Conservation (phyloP, 2,329 filamentous ascomycete genomes). For the Shiraia sp. region DNA sequence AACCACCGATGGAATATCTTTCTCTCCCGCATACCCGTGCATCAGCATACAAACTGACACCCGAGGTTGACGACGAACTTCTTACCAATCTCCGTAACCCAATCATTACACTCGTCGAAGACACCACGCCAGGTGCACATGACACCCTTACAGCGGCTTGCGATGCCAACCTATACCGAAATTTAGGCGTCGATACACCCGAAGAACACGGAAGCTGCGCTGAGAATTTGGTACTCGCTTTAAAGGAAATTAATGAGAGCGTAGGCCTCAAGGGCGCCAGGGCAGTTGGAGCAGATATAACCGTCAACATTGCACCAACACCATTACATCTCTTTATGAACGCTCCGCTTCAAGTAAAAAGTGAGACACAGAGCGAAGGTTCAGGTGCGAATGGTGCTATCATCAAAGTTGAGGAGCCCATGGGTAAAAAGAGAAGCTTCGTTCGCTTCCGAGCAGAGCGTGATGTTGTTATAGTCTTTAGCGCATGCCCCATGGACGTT, state of each 20-base stretch:
- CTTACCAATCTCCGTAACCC: constrained; percentile 53
- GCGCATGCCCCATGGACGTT: constrained; percentile 45
- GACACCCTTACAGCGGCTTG: constrained; percentile 55
- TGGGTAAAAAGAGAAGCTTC: constrained; percentile 39
- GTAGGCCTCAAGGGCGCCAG: constrained; percentile 52
- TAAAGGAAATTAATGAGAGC: constrained; percentile 53
- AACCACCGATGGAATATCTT: constrained; percentile 52
- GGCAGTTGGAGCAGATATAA: constrained; percentile 52
- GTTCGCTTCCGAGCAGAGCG: constrained; percentile 42
- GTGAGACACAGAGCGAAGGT: constrained; percentile 13
- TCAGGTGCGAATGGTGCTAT: constrained; percentile 35
- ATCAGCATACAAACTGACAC: constrained; percentile 47
- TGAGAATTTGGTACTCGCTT: constrained; percentile 54
- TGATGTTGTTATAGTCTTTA: constrained; percentile 43
- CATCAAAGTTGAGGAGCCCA: constrained; percentile 35
- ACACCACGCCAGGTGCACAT: constrained; percentile 49
- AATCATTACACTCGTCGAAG: constrained; percentile 52
- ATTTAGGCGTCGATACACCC: constrained; percentile 49
- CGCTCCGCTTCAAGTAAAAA: constrained; percentile 26
- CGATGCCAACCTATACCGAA: constrained; percentile 49
- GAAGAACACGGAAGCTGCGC: constrained; percentile 54
- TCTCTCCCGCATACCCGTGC: constrained; percentile 52
- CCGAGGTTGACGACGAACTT: constrained; percentile 48
- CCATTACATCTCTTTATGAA: constrained; percentile 52
- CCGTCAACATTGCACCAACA: constrained; percentile 52